Evolutionary conservation across 108 stramenopile species (phyloP), one percentile per base, ranked within the genome.

Genomic region (Fragilaria crotonensis): DNA sequence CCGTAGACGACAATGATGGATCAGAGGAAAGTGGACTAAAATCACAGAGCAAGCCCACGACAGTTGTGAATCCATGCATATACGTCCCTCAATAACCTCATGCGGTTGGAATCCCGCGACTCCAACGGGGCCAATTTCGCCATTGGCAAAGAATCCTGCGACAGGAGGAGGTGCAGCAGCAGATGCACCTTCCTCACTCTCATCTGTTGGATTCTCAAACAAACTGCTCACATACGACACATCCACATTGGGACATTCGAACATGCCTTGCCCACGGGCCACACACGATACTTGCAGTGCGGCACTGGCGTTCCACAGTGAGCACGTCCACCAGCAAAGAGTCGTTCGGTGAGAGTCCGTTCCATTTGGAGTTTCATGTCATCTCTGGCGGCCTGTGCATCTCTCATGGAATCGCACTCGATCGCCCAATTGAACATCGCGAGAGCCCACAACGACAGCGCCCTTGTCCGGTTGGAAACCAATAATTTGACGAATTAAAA

Each of bases 111-210:
- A 60, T 30, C 57, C 57, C 3, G 55, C 52, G n/a, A 71, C 45
- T 2, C 70, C 70, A 2, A 65, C 64, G 18, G 70, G 59, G 4
- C 64, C 63, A 57, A 65, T 48, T 30, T 71, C 70, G 2, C 49
- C 70, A 54, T 71, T 71, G 17, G 63, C 63, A 59, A 71, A 64
- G 26, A 71, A 71, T n/a, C 70, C 70, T 9, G 44, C 63, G 20
- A 71, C 51, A 7, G 45, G 44, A 2, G 29, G 29, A 22, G 21
- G 23, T 11, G 44, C 59, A 5, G 31, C 56, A 21, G 20, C 52
- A 32, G 21, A 19, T 3, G 2, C 23, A 5, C 21, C 5, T 3
- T 19, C 2, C 3, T 2, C 23, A 25, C n/a, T n/a, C n/a, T n/a
- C n/a, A n/a, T n/a, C n/a, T n/a, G n/a, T n/a, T n/a, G 11, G 20